Evolutionary conservation across 2,329 filamentous ascomycete genomes (phyloP).

Genomic region (Pseudogymnoascus sp.): DNA sequence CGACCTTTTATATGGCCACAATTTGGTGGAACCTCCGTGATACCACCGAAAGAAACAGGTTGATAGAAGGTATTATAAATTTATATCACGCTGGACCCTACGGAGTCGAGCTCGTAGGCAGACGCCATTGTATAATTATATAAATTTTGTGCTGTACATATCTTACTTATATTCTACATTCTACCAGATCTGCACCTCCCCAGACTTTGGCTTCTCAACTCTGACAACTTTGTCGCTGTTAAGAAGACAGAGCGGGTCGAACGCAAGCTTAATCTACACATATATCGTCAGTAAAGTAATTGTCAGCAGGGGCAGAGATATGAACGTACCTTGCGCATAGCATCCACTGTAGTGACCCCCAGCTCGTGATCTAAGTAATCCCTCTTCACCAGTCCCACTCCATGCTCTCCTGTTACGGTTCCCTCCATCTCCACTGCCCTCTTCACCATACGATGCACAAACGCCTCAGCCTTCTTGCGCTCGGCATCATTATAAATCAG

Average conservation of each 20-base stretch:
- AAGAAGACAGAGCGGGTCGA: slow-evolving; percentile 61
- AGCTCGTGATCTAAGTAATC: slow-evolving; percentile 76
- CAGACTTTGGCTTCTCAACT: slow-evolving; percentile 45
- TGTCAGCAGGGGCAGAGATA: neutral
- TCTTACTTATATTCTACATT: neutral
- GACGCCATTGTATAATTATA: neutral
- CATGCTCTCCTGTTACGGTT: slow-evolving; percentile 79
- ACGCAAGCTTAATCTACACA: slow-evolving; percentile 63
- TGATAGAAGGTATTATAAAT: too few species aligned
- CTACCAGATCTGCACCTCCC: slow-evolving; percentile 40
- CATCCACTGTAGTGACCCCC: slow-evolving; percentile 64
- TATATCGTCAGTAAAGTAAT: neutral
- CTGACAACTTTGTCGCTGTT: slow-evolving; percentile 64
- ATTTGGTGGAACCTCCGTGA: neutral
- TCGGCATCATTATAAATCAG: slow-evolving; percentile 60
- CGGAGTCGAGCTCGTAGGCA: neutral
- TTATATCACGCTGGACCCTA: neutral
- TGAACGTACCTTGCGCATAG: slow-evolving; percentile 66
- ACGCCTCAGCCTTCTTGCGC: slow-evolving; percentile 54
- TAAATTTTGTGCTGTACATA: neutral
- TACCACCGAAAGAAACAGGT: neutral
- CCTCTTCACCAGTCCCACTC: slow-evolving; percentile 74
- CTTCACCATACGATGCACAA: slow-evolving; percentile 81
- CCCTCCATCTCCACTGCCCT: slow-evolving; percentile 77
- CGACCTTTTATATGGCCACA: neutral